These are phyloP conservation scores for Dryadomyces sulphureus DNA, from an alignment of 2,329 filamentous ascomycete genomes.

Conservation along the genomic window DNA sequence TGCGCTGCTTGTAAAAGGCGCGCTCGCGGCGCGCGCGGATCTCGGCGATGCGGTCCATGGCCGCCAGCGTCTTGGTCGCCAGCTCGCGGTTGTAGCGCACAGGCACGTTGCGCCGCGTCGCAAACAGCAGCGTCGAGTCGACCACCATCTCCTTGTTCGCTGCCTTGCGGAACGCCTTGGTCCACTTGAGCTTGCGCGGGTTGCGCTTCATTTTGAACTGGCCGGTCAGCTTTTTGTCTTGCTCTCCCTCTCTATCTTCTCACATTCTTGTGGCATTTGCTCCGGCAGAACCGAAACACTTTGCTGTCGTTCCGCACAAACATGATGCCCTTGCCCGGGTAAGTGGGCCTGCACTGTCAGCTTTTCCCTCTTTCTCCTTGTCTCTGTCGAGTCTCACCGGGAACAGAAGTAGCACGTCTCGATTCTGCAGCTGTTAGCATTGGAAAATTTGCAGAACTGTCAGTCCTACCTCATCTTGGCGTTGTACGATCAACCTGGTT, in stretches of 20 bases:
- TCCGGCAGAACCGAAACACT: slow-evolving; percentile 44
- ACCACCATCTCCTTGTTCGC: slow-evolving; percentile 83
- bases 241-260: neutral
- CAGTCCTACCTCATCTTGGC: slow-evolving; percentile 7
- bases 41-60: slow-evolving; percentile 82
- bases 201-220: slow-evolving; percentile 97
- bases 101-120: slow-evolving; percentile 83
- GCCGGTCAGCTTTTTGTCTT: neutral
- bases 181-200: slow-evolving; percentile 93
- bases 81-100: slow-evolving; percentile 92
- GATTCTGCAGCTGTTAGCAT: slow-evolving; percentile 22
- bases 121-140: slow-evolving; percentile 86
- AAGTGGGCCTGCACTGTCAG: slow-evolving; percentile 24
- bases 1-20: slow-evolving; percentile 85
- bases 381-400: slow-evolving; percentile 23
- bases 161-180: slow-evolving; percentile 76
- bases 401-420: slow-evolving; percentile 62
- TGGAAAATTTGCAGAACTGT: too few relatives aligned
- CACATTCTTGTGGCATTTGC: slow-evolving; percentile 46
- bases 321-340: slow-evolving; percentile 41
- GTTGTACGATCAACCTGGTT: neutral
- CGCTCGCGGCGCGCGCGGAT: slow-evolving; percentile 73
- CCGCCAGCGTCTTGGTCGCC: slow-evolving; percentile 71
- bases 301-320: slow-evolving; percentile 36
- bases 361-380: slow-evolving; percentile 16